These are phyloP conservation scores for Termitomyces sp. DNA, from an alignment of 768 basidiomycete species.

Conservation along the genomic window DNA sequence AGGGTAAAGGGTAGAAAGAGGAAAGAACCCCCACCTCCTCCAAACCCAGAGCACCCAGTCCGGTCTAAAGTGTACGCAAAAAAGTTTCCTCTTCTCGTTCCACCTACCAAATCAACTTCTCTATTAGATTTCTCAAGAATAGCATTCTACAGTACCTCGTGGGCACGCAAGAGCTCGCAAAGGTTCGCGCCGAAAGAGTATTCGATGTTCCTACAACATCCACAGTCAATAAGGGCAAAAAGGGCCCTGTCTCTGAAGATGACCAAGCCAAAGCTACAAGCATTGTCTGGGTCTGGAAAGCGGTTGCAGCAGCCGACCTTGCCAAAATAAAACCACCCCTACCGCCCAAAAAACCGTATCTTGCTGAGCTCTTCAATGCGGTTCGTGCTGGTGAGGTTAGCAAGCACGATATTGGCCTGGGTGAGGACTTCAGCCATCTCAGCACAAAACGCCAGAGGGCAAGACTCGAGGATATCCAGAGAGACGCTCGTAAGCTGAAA, in stretches of 20 bases:
- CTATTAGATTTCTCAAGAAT: conserved; percentile 47
- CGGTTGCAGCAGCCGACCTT: neutral
- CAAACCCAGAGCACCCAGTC: conserved; percentile 40
- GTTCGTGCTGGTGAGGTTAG: neutral
- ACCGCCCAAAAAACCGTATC: neutral
- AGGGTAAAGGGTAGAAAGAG: conserved; percentile 1
- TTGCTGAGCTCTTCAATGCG: conserved; percentile 18
- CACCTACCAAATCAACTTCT: neutral
- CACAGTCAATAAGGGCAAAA: conserved; percentile 13
- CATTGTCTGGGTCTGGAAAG: conserved; percentile 38
- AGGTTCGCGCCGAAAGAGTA: conserved; percentile 27
- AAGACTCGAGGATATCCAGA: conserved; percentile 37
- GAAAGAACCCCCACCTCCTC: conserved; percentile 20
- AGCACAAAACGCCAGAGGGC: conserved; percentile 47
- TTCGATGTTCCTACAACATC: conserved; percentile 14
- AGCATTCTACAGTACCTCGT: conserved; percentile 43
- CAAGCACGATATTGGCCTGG: conserved; percentile 33
- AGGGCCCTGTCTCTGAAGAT: conserved; percentile 13
- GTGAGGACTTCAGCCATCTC: conserved; percentile 49
- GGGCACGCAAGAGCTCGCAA: conserved; percentile 34
- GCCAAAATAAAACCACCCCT: neutral
- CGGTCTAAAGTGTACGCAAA: conserved; percentile 43
- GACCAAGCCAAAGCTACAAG: conserved; percentile 14
- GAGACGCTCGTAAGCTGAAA: conserved; percentile 34
- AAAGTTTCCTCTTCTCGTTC: neutral